Evolutionary conservation across 495 filamentous ascomycete species (phyloP).

Genomic region (Lindgomyces ingoldianus): DNA sequence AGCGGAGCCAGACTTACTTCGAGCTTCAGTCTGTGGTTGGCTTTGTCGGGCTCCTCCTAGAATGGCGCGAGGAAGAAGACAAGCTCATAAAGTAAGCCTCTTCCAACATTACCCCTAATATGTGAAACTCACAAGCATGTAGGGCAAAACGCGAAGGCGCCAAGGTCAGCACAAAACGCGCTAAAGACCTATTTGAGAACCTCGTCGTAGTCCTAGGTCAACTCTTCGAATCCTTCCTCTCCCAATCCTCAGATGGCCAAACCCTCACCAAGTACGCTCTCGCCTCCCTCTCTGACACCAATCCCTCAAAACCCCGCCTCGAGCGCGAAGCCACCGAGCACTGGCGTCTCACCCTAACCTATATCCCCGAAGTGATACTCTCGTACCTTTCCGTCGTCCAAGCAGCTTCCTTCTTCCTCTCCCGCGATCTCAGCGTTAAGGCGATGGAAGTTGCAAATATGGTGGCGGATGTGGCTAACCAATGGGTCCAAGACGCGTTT

Average conservation of each 20-base stretch:
- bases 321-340: slow-evolving; percentile 35
- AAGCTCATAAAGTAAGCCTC: slow-evolving; percentile 34
- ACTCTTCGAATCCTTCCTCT: slow-evolving; percentile 2
- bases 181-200: slow-evolving; percentile 27
- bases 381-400: slow-evolving; percentile 77
- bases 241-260: not conserved
- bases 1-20: slow-evolving; percentile 55
- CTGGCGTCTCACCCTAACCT: slow-evolving; percentile 63
- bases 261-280: not conserved
- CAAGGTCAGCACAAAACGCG: slow-evolving; percentile 14
- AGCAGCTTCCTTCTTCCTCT: slow-evolving; percentile 63
- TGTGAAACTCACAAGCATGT: not conserved
- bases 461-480: slow-evolving; percentile 61
- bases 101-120: not conserved
- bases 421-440: slow-evolving; percentile 65
- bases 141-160: not conserved
- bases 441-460: slow-evolving; percentile 75
- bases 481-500: slow-evolving; percentile 67
- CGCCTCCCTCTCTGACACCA: not conserved
- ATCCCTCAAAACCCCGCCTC: slow-evolving; percentile 15
- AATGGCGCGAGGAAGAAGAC: slow-evolving; percentile 54
- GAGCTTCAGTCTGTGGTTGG: slow-evolving; percentile 72
- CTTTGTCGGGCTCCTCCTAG: slow-evolving; percentile 66
- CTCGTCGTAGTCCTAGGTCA: not conserved
- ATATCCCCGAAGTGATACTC: slow-evolving; percentile 78